Conservation (phyloP, 768 basidiomycete genomes). For the Tylopilus intermedius region DNA sequence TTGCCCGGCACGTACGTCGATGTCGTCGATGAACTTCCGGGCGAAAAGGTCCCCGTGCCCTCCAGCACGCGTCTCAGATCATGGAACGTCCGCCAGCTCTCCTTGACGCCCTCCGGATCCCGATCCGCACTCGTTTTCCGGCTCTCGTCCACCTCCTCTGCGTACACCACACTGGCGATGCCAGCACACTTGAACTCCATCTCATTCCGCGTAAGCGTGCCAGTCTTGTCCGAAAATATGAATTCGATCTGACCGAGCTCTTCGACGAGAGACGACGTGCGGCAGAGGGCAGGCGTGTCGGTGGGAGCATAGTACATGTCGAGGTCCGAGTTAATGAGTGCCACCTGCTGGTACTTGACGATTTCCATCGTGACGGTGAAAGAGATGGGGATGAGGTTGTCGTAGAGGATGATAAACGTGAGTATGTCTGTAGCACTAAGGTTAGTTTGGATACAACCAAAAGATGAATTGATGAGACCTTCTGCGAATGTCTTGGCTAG, state of each 20-base stretch:
- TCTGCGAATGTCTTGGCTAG: conserved; percentile 77
- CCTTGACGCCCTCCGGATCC: conserved; percentile 36
- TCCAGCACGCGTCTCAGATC: conserved; percentile 59
- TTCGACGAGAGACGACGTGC: conserved; percentile 97
- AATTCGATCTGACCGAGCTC: conserved; percentile 98
- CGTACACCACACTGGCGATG: conserved; percentile 84
- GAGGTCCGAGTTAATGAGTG: conserved; percentile 93
- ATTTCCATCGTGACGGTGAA: conserved; percentile 99
- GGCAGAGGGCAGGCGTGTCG: conserved; percentile 93
- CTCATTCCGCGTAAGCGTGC: conserved; percentile 93
- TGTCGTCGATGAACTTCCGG: neutral
- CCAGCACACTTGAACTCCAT: conserved; percentile 95
- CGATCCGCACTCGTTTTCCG: conserved; percentile 55
- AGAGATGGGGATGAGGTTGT: conserved; percentile 98
- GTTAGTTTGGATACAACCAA: neutral
- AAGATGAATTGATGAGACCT: conserved; percentile 40
- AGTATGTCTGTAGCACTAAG: conserved; percentile 65
- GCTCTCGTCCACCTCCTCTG: conserved; percentile 85
- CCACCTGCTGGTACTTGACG: conserved; percentile 97
- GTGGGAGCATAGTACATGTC: conserved; percentile 98
- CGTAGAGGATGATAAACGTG: conserved; percentile 98
- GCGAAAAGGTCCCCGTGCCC: conserved; percentile 17
- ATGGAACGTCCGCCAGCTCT: conserved; percentile 76
- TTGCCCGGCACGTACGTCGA: neutral
- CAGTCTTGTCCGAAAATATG: conserved; percentile 92